Evolutionary conservation across 2,329 filamentous ascomycete species (phyloP).

Genomic region (Claviceps citrina): DNA sequence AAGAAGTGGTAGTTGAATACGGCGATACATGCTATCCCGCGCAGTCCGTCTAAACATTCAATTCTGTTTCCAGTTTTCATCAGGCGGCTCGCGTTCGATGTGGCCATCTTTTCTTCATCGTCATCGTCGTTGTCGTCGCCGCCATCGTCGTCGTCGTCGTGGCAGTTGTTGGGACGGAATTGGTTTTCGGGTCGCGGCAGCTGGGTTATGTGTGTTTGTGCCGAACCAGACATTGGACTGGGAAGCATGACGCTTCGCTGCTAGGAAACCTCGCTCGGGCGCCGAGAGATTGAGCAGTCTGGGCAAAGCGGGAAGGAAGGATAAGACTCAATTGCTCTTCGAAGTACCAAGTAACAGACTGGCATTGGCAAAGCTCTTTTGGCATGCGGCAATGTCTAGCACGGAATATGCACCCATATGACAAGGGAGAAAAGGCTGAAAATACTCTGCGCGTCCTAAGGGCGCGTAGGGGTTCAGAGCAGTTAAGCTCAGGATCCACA

Average conservation of each 20-base stretch:
- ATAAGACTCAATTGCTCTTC: too few species aligned
- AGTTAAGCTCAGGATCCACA: too few species aligned
- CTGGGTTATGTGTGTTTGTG: neutral
- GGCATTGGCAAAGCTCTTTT: too few species aligned
- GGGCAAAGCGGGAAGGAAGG: too few species aligned
- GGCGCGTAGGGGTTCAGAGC: too few species aligned
- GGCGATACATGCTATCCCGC: constrained; percentile 26
- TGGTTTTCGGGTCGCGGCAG: neutral
- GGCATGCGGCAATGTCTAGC: too few species aligned
- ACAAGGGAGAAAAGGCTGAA: too few species aligned
- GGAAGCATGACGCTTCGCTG: constrained; percentile 5
- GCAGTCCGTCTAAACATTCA: constrained; percentile 24
- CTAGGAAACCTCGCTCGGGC: too few species aligned
- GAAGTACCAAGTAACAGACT: too few species aligned
- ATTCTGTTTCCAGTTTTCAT: constrained; percentile 19
- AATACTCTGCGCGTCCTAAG: too few species aligned
- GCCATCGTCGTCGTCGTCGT: neutral
- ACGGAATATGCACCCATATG: too few species aligned
- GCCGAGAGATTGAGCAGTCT: too few species aligned
- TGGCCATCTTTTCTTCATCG: neutral
- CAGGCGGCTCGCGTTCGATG: constrained; percentile 1
- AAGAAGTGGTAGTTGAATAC: constrained; percentile 29
- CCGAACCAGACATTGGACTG: neutral
- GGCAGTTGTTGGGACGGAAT: neutral
- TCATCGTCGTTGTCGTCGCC: neutral